A percentile compares a stretch with the other conserved stretches of the same genome.
These are phyloP conservation scores for Fusarium chaquense DNA, from an alignment of 2,329 filamentous ascomycete genomes.

Conservation along the genomic window DNA sequence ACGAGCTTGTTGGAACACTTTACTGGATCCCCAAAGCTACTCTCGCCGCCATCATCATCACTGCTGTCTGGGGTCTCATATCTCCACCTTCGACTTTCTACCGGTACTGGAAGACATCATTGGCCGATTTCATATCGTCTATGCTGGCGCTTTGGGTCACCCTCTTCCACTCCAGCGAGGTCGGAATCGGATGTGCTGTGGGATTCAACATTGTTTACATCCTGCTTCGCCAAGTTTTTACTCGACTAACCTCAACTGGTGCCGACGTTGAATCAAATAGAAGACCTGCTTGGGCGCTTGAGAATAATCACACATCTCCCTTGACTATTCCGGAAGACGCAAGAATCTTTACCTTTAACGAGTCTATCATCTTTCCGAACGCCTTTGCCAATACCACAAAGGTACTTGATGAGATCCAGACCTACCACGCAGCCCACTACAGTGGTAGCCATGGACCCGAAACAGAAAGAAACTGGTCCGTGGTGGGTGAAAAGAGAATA, in stretches of 20 bases:
- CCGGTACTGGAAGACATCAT: slow-evolving; percentile 72
- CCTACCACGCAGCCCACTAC: slow-evolving; percentile 57
- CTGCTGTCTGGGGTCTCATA: slow-evolving; percentile 72
- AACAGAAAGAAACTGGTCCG: slow-evolving; percentile 65
- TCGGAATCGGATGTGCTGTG: slow-evolving; percentile 69
- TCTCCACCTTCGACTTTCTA: slow-evolving; percentile 70
- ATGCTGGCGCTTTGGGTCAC: slow-evolving; percentile 75
- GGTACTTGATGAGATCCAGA: slow-evolving; percentile 63
- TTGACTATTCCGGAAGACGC: slow-evolving; percentile 59
- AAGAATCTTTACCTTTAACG: slow-evolving; percentile 67
- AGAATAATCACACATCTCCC: slow-evolving; percentile 34
- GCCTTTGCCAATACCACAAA: slow-evolving; percentile 64
- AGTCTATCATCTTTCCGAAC: slow-evolving; percentile 72
- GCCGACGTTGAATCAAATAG: slow-evolving; percentile 49
- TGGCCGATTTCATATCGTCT: slow-evolving; percentile 72
- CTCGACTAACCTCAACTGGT: slow-evolving; percentile 51
- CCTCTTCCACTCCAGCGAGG: slow-evolving; percentile 70
- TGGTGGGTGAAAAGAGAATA: slow-evolving; percentile 62
- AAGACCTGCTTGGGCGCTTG: slow-evolving; percentile 34
- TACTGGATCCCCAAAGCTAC: slow-evolving; percentile 78
- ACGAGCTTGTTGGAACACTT: slow-evolving; percentile 69
- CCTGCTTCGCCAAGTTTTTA: slow-evolving; percentile 69
- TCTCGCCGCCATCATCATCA: slow-evolving; percentile 74
- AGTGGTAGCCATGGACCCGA: slow-evolving; percentile 49
- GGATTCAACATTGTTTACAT: slow-evolving; percentile 74